phyloP scores from a whole-genome alignment of 108 stramenopile genomes.

The Nitzschia sp. region DNA sequence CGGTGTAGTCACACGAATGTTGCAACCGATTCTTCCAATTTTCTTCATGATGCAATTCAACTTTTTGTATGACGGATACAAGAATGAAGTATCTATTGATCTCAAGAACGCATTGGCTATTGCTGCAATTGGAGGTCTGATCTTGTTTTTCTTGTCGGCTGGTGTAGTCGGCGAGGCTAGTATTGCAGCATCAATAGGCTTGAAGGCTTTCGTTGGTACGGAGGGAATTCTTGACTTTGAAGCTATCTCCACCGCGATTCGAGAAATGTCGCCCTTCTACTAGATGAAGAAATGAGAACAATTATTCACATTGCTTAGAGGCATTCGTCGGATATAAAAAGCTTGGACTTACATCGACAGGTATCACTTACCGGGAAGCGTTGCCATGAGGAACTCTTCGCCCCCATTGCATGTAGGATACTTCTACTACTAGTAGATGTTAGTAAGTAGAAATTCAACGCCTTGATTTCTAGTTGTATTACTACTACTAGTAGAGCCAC shows the following conservation, averaged over 20 bases:
- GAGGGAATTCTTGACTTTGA: slow-evolving; percentile 47
- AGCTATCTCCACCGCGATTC: slow-evolving; percentile 26
- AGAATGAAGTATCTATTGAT: slow-evolving; percentile 44
- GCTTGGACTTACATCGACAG: too few relatives aligned
- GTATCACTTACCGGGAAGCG: too few relatives aligned
- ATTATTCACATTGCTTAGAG: too few relatives aligned
- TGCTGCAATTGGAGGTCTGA: slow-evolving; percentile 37
- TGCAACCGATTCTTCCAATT: slow-evolving; percentile 77
- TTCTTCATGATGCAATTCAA: slow-evolving; percentile 83
- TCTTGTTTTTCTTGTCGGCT: slow-evolving; percentile 29
- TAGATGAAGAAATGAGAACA: too few relatives aligned
- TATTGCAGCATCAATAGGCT: slow-evolving; percentile 28
- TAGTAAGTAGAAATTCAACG: too few relatives aligned
- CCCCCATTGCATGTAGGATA: too few relatives aligned
- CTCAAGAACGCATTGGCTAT: slow-evolving; percentile 26
- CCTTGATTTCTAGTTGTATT: too few relatives aligned
- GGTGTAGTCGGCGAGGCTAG: slow-evolving; percentile 43
- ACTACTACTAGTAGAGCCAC: too few relatives aligned
- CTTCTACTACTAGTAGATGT: too few relatives aligned
- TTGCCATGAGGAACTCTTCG: too few relatives aligned
- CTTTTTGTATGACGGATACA: slow-evolving; percentile 78
- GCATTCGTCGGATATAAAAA: too few relatives aligned
- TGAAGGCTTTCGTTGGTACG: slow-evolving; percentile 40
- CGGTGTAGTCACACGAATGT: slow-evolving; percentile 68
- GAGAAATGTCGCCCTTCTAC: slow-evolving; percentile 19